Evolutionary conservation across 345 rosid species (phyloP), one percentile per base, ranked within the genome.

Genomic region (Arabis hirsuta): DNA sequence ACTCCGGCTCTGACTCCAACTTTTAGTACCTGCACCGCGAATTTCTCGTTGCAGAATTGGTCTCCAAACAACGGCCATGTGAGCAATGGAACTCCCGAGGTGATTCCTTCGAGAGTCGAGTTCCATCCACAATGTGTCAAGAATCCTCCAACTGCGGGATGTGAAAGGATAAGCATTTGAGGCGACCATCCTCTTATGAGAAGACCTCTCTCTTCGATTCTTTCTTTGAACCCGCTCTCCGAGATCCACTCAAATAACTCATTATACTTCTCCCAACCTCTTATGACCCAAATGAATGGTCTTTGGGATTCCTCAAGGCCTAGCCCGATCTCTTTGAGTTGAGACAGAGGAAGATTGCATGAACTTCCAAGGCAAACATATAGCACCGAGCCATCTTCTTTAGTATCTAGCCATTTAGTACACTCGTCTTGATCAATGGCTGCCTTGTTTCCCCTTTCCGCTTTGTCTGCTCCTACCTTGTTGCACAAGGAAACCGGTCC

Each of bases 91-190:
- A 84, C 71, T 2, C 86, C 84, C 0, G 73, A 62, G 16, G 74
- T 74, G 6, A 83, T 57, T 11, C 84, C 84, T 77, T 86, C 94
- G 3, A 86, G 38, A 0, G 82, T 83, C 5, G 90, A 88, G 76
- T 86, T 88, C 93, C 90, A 88, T 0, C 90, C 90, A 31, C 88
- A 88, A 22, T 88, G 93, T 0, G 85, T 88, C 70, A 88, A 45
- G 77, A 88, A 86, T 13, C 89, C 90, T 10, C 83, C 87, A 2
- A 82, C 45, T 0, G 90, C 46, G 0, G 72, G 73, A 42, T 88
- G 90, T 12, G 94, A 77, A 5, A 88, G 62, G 2, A 88, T 86
- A 6, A 81, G 9, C 6, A 84, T 78, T 54, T 88, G 90, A 0
- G 94, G 88, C 4, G 94, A 81, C 89, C 90, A 88, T 5, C 86